Evolutionary conservation across 2,329 filamentous ascomycete genomes (phyloP).

Genomic region (Colletotrichum cereale): DNA sequence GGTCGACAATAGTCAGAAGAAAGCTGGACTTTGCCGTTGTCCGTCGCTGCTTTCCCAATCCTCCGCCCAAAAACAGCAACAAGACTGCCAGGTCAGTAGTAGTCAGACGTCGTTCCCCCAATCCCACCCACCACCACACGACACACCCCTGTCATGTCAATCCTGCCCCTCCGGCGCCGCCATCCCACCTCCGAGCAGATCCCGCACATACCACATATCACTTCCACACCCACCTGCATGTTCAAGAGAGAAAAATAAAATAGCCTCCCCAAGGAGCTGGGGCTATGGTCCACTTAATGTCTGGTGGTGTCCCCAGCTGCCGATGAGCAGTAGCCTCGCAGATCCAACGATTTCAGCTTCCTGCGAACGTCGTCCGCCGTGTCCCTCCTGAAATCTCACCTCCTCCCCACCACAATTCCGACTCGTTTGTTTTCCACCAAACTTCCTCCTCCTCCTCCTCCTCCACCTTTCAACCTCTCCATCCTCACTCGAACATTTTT

Average conservation of each 20-base stretch:
- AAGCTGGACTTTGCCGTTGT: conserved; percentile 39
- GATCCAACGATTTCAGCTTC: conserved; percentile 43
- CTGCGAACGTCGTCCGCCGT: conserved; percentile 39
- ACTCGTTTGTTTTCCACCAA: conserved; percentile 37
- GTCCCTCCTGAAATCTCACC: conserved; percentile 42
- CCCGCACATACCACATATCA: conserved; percentile 28
- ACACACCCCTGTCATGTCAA: conserved; percentile 27
- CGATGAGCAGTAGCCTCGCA: conserved; percentile 42
- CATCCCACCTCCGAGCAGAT: conserved; percentile 12
- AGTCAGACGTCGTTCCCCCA: conserved; percentile 15
- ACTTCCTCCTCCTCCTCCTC: conserved; percentile 37
- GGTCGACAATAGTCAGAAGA: conserved; percentile 32
- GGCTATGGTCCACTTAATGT: conserved; percentile 44
- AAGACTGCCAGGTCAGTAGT: conserved; percentile 35
- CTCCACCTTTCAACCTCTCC: conserved; percentile 30
- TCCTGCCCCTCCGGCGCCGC: conserved; percentile 29
- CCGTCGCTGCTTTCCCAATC: conserved; percentile 12
- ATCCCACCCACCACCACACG: conserved; percentile 1
- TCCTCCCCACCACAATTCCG: conserved; percentile 40
- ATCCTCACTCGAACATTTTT: conserved; percentile 33
- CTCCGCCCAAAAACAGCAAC: conserved; percentile 12
- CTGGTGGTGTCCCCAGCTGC: conserved; percentile 43
- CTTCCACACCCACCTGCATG: conserved; percentile 28
- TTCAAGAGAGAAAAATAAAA: conserved; percentile 10
- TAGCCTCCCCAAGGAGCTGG: conserved; percentile 35